These are phyloP conservation scores for Plasmodium yoelii DNA, from an alignment of 169 alveolate genomes.

Conservation along the genomic window DNA sequence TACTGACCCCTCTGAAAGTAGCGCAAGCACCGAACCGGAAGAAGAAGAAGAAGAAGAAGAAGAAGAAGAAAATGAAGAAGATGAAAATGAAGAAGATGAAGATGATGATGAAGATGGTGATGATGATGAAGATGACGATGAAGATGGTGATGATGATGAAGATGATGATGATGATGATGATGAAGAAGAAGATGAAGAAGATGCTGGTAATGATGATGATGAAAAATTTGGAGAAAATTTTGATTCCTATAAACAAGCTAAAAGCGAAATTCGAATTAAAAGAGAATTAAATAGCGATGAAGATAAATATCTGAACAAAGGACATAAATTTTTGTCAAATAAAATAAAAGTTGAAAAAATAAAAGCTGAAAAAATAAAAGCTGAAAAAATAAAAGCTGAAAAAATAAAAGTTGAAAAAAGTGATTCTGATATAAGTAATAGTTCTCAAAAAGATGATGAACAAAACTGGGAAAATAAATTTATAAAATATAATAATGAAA, in stretches of 20 bases:
- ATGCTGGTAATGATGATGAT: too few species aligned
- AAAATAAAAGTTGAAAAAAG: slow-evolving; percentile 39
- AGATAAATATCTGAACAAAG: not conserved
- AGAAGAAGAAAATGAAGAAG: not conserved
- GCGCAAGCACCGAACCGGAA: not conserved
- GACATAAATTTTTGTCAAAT: not conserved
- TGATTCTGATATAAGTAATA: not conserved
- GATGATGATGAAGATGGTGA: not conserved
- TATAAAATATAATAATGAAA: not conserved
- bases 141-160: not conserved
- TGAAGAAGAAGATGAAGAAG: not conserved
- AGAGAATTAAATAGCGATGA: too few species aligned
- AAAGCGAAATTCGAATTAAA: too few species aligned
- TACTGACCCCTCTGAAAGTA: not conserved
- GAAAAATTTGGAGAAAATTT: slow-evolving; percentile 3
- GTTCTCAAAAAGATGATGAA: not conserved
- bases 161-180: slow-evolving; percentile 2
- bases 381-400: too few species aligned
- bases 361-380: not conserved
- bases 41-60: not conserved
- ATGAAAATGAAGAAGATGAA: not conserved
- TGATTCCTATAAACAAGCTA: too few species aligned
- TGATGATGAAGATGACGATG: slow-evolving; percentile 1
- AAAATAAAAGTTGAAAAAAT: not conserved
- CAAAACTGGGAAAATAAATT: not conserved